Percentiles rank a stretch among this genome's conserved stretches.
phyloP scores from a whole-genome alignment of 345 rosid species.

The Rhizophora mangle region DNA sequence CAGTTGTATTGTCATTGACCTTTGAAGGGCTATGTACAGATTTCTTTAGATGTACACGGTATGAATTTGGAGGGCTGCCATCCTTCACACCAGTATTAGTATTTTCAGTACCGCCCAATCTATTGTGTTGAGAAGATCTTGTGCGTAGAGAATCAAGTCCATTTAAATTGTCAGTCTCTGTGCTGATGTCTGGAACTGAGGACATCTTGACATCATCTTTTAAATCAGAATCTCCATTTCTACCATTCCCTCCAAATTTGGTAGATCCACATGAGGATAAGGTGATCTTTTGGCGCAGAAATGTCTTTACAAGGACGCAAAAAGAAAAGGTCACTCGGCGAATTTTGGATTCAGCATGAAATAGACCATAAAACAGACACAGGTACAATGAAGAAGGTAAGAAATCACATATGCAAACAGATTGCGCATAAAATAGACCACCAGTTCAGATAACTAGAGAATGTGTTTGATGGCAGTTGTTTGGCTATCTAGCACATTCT shows the following conservation, averaged over 20 bases:
- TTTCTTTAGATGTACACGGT: neutral
- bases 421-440: too few species aligned
- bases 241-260: neutral
- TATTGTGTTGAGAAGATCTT: neutral
- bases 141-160: slow-evolving; percentile 4
- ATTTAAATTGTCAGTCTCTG: neutral
- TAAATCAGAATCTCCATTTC: slow-evolving; percentile 1
- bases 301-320: slow-evolving; percentile 47
- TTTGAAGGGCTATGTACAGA: slow-evolving; percentile 18
- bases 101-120: neutral
- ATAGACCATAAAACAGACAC: neutral
- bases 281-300: slow-evolving; percentile 86
- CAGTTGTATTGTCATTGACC: slow-evolving; percentile 10
- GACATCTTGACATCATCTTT: slow-evolving; percentile 15
- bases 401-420: neutral
- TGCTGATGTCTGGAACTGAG: slow-evolving; percentile 3
- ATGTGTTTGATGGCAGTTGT: neutral
- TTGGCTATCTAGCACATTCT: neutral
- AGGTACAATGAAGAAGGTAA: neutral
- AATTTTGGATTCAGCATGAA: neutral
- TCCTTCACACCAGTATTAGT: slow-evolving; percentile 1
- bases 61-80: slow-evolving; percentile 16
- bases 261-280: slow-evolving; percentile 48
- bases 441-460: neutral
- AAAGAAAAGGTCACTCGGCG: neutral